Conservation (phyloP, 2,329 filamentous ascomycete genomes). For the Cladosporium sp. region DNA sequence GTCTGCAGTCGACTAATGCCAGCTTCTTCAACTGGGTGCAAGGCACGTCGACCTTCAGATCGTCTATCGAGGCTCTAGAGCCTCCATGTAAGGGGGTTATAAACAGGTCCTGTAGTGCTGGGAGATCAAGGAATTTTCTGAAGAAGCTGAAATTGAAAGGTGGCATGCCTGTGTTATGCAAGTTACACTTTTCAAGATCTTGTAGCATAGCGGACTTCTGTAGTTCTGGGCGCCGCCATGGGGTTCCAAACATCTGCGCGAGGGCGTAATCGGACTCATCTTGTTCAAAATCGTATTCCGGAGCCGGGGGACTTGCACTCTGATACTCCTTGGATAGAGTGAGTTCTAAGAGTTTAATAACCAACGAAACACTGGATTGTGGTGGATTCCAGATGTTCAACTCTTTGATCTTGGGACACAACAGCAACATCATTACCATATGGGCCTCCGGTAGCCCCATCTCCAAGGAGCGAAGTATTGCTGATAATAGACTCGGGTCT, state of each 20-base stretch:
- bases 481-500: background rate
- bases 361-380: background rate
- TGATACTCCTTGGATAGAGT: background rate
- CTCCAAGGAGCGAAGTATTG: background rate
- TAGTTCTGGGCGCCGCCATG: background rate
- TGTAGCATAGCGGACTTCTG: background rate
- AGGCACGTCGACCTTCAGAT: background rate
- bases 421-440: background rate
- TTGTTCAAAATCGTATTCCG: background rate
- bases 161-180: background rate
- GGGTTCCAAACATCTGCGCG: constrained; percentile 1
- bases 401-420: constrained; percentile 2
- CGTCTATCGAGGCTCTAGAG: background rate
- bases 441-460: background rate
- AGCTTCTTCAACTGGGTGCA: background rate
- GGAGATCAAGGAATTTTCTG: background rate
- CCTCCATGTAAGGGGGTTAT: background rate
- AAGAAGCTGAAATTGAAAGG: background rate
- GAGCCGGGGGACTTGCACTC: background rate
- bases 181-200: background rate
- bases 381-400: background rate
- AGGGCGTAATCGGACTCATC: background rate
- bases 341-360: background rate
- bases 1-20: background rate
- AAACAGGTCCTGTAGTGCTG: background rate